Evolutionary conservation across 2,329 filamentous ascomycete genomes (phyloP).

Genomic region (Sclerotinia subarctica): DNA sequence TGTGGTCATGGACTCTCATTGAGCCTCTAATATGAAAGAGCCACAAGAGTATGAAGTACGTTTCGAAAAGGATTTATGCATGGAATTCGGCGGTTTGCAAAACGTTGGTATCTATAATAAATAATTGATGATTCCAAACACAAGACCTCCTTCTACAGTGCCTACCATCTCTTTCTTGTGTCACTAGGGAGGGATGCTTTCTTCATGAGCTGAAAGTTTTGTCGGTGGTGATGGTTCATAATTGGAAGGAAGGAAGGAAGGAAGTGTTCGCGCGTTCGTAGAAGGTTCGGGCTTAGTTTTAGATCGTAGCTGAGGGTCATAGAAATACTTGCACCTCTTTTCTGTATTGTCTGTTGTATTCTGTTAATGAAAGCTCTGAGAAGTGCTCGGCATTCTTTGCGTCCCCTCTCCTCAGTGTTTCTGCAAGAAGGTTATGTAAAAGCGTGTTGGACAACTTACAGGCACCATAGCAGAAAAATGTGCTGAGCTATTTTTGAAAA

Average conservation of each 20-base stretch:
- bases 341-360: neutral
- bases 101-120: too few relatives aligned
- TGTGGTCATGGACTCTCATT: neutral
- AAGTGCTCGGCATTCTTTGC: neutral
- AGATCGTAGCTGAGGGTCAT: too few relatives aligned
- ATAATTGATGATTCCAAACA: too few relatives aligned
- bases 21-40: too few relatives aligned
- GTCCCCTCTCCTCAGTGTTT: too few relatives aligned
- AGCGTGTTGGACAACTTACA: neutral
- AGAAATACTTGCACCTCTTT: too few relatives aligned
- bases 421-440: neutral
- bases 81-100: neutral
- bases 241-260: neutral
- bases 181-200: too few relatives aligned
- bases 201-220: too few relatives aligned
- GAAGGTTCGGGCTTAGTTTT: neutral
- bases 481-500: neutral
- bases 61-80: neutral
- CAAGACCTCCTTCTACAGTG: neutral
- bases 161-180: too few relatives aligned
- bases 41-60: too few relatives aligned
- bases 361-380: neutral
- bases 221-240: neutral
- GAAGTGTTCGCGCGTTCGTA: neutral
- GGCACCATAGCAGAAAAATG: accelerated